Percentiles rank a stretch among this genome's conserved stretches.
phyloP scores from a whole-genome alignment of 371 early-diverging fungal species.

The Mortierella sp. region DNA sequence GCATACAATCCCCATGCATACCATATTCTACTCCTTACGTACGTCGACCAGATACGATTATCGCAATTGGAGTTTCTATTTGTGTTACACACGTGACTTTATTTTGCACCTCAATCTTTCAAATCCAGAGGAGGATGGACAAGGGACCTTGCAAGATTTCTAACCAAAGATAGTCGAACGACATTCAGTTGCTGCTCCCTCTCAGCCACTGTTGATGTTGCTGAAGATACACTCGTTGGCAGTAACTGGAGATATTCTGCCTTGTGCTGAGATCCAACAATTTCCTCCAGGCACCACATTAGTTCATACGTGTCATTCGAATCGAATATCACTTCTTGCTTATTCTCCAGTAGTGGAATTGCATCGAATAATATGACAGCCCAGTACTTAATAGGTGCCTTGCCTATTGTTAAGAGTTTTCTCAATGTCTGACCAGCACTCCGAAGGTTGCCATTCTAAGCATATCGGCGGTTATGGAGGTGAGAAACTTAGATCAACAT shows the following conservation, averaged over 20 bases:
- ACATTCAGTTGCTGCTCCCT: slow-evolving; percentile 33
- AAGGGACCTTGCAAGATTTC: slow-evolving; percentile 43
- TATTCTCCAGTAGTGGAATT: slow-evolving; percentile 45
- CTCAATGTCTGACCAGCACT: slow-evolving; percentile 26
- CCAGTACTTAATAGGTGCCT: slow-evolving; percentile 49
- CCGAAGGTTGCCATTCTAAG: slow-evolving; percentile 24
- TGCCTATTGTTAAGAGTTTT: slow-evolving; percentile 19
- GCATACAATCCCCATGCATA: slow-evolving; percentile 13
- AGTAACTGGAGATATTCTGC: slow-evolving; percentile 40
- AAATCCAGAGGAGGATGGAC: slow-evolving; percentile 26
- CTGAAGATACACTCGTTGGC: slow-evolving; percentile 16
- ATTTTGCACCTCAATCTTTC: neutral
- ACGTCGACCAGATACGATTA: slow-evolving; percentile 13
- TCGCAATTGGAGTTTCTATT: slow-evolving; percentile 20
- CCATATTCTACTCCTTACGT: slow-evolving; percentile 40
- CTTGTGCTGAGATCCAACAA: slow-evolving; percentile 43
- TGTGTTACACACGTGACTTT: slow-evolving; percentile 1
- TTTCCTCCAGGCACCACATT: slow-evolving; percentile 54
- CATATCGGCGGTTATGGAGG: neutral
- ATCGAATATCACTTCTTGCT: slow-evolving; percentile 32
- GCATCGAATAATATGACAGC: slow-evolving; percentile 33
- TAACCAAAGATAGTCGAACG: slow-evolving; percentile 35
- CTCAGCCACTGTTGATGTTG: slow-evolving; percentile 17
- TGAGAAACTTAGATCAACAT: neutral
- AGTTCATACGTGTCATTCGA: slow-evolving; percentile 37